These are phyloP conservation scores for Ramaria sp. DNA, from an alignment of 768 basidiomycete genomes.

Conservation along the genomic window DNA sequence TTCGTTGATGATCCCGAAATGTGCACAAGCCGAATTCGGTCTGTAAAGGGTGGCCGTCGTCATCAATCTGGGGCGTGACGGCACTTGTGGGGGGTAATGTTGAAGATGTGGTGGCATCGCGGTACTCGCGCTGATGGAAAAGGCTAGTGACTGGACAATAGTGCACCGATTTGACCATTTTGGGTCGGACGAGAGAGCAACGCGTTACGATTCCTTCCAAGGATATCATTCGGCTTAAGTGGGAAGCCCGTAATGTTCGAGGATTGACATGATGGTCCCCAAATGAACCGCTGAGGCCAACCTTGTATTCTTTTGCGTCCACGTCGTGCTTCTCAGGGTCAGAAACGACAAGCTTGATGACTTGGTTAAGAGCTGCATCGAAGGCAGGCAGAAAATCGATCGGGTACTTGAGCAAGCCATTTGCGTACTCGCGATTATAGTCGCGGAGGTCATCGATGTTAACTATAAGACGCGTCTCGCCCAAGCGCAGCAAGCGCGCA, in stretches of 20 bases:
- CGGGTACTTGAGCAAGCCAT: slow-evolving; percentile 84
- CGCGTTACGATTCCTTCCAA: slow-evolving; percentile 97
- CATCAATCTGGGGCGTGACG: slow-evolving; percentile 84
- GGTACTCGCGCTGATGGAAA: slow-evolving; percentile 85
- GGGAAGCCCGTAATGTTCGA: slow-evolving; percentile 73
- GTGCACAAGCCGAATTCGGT: slow-evolving; percentile 89
- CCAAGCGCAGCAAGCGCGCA: slow-evolving; percentile 66
- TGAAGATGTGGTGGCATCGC: slow-evolving; percentile 83
- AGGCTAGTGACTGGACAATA: slow-evolving; percentile 80
- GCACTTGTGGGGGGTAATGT: slow-evolving; percentile 79
- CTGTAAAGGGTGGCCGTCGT: slow-evolving; percentile 75
- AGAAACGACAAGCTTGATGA: slow-evolving; percentile 56
- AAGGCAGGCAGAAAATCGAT: slow-evolving; percentile 81
- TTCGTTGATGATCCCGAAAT: slow-evolving; percentile 93
- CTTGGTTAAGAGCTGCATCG: slow-evolving; percentile 67
- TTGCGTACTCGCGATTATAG: slow-evolving; percentile 77
- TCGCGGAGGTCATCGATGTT: slow-evolving; percentile 95
- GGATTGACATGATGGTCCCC: slow-evolving; percentile 98
- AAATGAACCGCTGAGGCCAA: slow-evolving; percentile 93
- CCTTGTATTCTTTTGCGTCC: slow-evolving; percentile 71
- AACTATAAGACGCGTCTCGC: slow-evolving; percentile 82
- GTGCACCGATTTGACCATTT: slow-evolving; percentile 96
- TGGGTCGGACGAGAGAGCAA: slow-evolving; percentile 95
- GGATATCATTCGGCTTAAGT: slow-evolving; percentile 94
- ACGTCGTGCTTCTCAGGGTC: slow-evolving; percentile 69